Evolutionary conservation across 2,329 filamentous ascomycete genomes (phyloP), one percentile per base, ranked within the genome.

Genomic region (Fusarium hainanense): DNA sequence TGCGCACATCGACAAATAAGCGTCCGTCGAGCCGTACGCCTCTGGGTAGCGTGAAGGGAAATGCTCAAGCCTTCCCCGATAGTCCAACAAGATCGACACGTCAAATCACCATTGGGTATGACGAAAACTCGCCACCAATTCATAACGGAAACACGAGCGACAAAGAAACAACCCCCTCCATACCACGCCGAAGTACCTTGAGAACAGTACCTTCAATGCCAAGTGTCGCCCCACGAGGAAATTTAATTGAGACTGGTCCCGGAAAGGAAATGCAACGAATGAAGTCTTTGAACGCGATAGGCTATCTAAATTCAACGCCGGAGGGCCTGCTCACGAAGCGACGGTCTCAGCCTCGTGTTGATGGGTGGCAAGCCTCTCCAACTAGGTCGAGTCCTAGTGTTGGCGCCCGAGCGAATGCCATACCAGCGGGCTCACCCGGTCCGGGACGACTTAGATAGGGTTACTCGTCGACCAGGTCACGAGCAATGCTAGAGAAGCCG

Each of bases 321-420:
- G 71, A 76, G 69, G 73, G 21, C 57, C 68, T 4, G 56, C 18
- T 68, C 2, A 54, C 57, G 5, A 75, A 75, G 41, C 72, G 74
- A 3, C 67, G 69, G 4, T 70, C 71, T 2, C 70, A 70, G 2
- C 48, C 69, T 7, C 70, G 74, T 5, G 46, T 71, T 12, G 54
- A 59, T 12, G 65, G 50, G 2, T 74, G 68, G 30, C 62, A 59
- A 14, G 37, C 56, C 2, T 76, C 77, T 6, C 73, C 75, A 8
- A 70, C 71, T 6, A 77, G 71, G 42, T 78, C 78, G 6, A 79
- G 76, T 18, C 76, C 77, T 7, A 74, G 69, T 2, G 34, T 70
- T 30, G 66, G 55, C 23, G 41, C 48, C 4, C 54, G 61, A 10
- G 41, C 68, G 8, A 69, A 71, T 58, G 58, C 44, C 3, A 69